These are phyloP conservation scores for Symbiotaphrina buchneri DNA, from an alignment of 495 filamentous ascomycete genomes.

Conservation along the genomic window DNA sequence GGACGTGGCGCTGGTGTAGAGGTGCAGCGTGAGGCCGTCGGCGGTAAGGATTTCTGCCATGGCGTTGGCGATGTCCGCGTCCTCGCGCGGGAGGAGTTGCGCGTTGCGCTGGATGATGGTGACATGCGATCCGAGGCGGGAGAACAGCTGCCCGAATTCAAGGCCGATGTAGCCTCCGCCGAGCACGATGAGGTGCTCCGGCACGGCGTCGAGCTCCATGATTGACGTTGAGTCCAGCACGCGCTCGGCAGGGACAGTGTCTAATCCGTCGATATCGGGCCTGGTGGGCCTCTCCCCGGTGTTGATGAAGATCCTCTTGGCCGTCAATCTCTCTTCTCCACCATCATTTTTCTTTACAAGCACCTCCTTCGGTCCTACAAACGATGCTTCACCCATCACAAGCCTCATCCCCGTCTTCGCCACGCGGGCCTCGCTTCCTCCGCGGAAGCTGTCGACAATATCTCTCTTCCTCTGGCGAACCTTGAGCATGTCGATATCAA, in stretches of 20 bases:
- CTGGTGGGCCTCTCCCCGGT: constrained; percentile 18
- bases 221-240: constrained; percentile 24
- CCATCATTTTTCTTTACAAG: constrained; percentile 11
- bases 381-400: constrained; percentile 19
- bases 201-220: constrained; percentile 20
- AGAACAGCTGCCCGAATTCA: constrained; percentile 27
- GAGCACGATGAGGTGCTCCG: constrained; percentile 22
- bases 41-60: constrained; percentile 16
- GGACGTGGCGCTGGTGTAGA: constrained; percentile 8
- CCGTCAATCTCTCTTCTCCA: constrained; percentile 9
- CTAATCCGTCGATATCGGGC: constrained; percentile 13
- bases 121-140: constrained; percentile 19
- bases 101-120: constrained; percentile 19
- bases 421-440: constrained; percentile 17
- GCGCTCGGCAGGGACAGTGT: constrained; percentile 9
- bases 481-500: constrained; percentile 19
- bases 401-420: constrained; percentile 19
- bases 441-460: constrained; percentile 24
- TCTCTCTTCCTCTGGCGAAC: constrained; percentile 26
- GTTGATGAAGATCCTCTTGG: constrained; percentile 23
- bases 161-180: constrained; percentile 26
- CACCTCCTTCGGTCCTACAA: constrained; percentile 14
- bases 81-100: constrained; percentile 20
- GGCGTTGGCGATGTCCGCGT: constrained; percentile 16
- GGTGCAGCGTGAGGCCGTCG: constrained; percentile 17